Evolutionary conservation across 352 stramenopile genomes (phyloP), one percentile per base, ranked within the genome.

Genomic region (Hyphochytrium catenoides): DNA sequence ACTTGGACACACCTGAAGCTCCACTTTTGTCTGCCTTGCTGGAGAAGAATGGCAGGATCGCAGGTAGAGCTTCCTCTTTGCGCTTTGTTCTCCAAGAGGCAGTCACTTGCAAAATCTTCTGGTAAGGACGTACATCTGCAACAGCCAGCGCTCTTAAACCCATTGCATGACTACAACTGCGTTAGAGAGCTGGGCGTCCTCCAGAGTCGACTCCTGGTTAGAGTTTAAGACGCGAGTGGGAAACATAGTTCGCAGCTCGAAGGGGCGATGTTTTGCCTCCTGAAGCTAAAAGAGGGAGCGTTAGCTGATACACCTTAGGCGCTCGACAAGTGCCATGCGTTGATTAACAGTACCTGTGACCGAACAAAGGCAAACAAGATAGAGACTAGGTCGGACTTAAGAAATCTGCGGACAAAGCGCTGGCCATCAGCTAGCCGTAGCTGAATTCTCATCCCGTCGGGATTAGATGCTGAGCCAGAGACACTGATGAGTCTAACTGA

Each of bases 81-180:
- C n/a, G n/a, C n/a, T n/a, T n/a, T n/a, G n/a, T n/a, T n/a, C n/a
- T n/a, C n/a, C n/a, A n/a, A n/a, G n/a, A n/a, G n/a, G n/a, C n/a
- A n/a, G n/a, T n/a, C n/a, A n/a, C n/a, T n/a, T n/a, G n/a, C n/a
- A n/a, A n/a, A n/a, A n/a, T n/a, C n/a, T n/a, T n/a, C n/a, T n/a
- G n/a, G n/a, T n/a, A n/a, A n/a, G n/a, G n/a, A n/a, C n/a, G n/a
- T n/a, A n/a, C n/a, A n/a, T n/a, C n/a, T n/a, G n/a, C n/a, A n/a
- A n/a, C n/a, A n/a, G n/a, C n/a, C n/a, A n/a, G n/a, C n/a, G n/a
- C n/a, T 4, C 5, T 49, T 31, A 59, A 6, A 44, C 32, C 68
- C 68, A 82, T 31, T 77, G 63, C 44, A 82, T 52, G 51, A 74
- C 70, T 26, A 82, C 49, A 35, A 63, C 69, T 26, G 64, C 62